Evolutionary conservation across 129 eudicot species (phyloP), one percentile per base, ranked within the genome.

Genomic region (Escallonia herrerae): DNA sequence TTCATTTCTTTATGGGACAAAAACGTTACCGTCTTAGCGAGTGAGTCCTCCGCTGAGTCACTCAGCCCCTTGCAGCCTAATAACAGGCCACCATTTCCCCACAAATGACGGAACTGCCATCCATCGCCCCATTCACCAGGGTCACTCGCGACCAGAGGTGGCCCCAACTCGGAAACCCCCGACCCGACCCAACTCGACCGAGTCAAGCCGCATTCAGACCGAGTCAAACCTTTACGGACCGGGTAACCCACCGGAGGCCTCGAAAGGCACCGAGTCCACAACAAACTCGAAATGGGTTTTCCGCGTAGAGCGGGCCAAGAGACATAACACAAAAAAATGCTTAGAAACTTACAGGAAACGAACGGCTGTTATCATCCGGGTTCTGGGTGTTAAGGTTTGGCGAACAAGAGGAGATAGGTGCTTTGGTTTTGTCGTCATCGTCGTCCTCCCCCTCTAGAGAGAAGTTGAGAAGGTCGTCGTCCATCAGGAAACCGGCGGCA

Each of bases 391-490:
- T 3, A 48, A 60, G 56, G 62, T 56, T 40, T 71, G 44, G 51
- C 64, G 80, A 60, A 42, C 59, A 72, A 42, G 70, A 76, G 60
- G 84, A 72, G 38, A 37, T 69, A 53, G 83, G 79, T 70, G 70
- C 41, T 58, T 73, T 60, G 8, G 53, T 47, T 4, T 66, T 70
- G 15, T 73, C 72, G 39, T 70, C 81, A 38, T 63, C 81, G 8
- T 55, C 76, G 41, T 56, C 73, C 13, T 73, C 80, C 3, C 54
- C 87, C 42, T 79, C 90, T 44, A 86, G 79, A 9, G 81, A 72
- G 77, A 90, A 90, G 87, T 86, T 80, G 63, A 90, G 76, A 33
- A 90, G 87, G 88, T 89, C 96, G 9, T 79, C 85, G n/a, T 77
- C 85, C 56, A 79, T 72, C 60, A 72, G 52, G 57, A 90, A 76